These are phyloP conservation scores for Saturnispora dispora DNA, from an alignment of 805 yeast genomes.

Conservation along the genomic window DNA sequence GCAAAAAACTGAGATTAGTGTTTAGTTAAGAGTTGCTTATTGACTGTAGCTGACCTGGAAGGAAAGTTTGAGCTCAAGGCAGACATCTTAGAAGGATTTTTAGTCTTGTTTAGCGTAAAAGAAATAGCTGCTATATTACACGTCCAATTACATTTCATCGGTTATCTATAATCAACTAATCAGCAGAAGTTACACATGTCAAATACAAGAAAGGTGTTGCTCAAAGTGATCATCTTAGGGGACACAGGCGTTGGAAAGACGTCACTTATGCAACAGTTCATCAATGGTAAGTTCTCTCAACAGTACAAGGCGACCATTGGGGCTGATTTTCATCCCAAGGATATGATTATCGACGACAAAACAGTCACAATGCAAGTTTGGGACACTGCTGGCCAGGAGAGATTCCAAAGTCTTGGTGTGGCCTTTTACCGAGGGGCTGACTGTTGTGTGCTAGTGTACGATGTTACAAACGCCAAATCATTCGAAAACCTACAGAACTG, in stretches of 20 bases:
- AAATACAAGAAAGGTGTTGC: constrained; percentile 54
- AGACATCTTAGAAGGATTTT: neutral
- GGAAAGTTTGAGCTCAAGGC: neutral
- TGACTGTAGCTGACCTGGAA: neutral
- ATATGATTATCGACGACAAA: constrained; percentile 75
- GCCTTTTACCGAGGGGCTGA: constrained; percentile 98
- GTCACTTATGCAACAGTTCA: constrained; percentile 94
- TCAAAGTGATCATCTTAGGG: constrained; percentile 86
- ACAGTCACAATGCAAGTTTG: constrained; percentile 79
- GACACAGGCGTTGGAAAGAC: constrained; percentile 98
- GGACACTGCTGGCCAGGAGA: constrained; percentile 99
- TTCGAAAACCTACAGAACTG: constrained; percentile 81
- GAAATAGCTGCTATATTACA: neutral
- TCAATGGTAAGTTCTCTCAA: constrained; percentile 85
- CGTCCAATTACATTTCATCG: neutral
- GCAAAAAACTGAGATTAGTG: neutral
- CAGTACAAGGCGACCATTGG: constrained; percentile 98
- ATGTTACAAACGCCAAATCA: constrained; percentile 89
- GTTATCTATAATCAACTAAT: neutral
- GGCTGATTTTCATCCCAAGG: constrained; percentile 92
- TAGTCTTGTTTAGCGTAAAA: neutral
- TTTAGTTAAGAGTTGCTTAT: neutral
- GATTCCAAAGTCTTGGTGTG: constrained; percentile 93
- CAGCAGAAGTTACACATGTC: constrained; percentile 30
- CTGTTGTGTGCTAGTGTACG: constrained; percentile 93